Conservation (phyloP, 768 basidiomycete species). For the Candolleomyces eurysporus region DNA sequence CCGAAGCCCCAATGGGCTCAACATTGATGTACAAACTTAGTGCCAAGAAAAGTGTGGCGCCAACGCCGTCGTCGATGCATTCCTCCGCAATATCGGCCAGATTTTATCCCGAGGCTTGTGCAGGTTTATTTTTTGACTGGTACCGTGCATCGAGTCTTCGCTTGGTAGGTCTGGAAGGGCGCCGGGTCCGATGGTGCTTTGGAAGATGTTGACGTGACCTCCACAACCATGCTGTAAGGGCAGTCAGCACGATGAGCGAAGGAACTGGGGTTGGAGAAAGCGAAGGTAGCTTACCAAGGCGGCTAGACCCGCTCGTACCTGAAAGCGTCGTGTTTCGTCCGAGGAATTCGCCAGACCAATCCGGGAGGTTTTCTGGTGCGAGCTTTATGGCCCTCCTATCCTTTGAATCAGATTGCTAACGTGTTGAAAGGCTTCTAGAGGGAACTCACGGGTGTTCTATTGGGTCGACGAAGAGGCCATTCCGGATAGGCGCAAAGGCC, state of each 20-base stretch:
- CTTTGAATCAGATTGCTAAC: constrained; percentile 2
- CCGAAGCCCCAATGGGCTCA: constrained; percentile 77
- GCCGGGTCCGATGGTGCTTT: constrained; percentile 71
- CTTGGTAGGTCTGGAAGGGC: constrained; percentile 52
- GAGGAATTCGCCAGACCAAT: constrained; percentile 50
- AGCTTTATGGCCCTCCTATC: constrained; percentile 55
- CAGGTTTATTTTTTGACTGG: constrained; percentile 80
- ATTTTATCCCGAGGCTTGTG: constrained; percentile 73
- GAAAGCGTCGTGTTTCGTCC: constrained; percentile 68
- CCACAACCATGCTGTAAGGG: constrained; percentile 56
- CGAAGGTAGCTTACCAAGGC: constrained; percentile 53
- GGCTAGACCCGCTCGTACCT: constrained; percentile 68
- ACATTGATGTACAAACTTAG: constrained; percentile 80
- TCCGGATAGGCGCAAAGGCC: constrained; percentile 75
- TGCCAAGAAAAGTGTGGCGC: constrained; percentile 85
- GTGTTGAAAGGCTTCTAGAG: neutral
- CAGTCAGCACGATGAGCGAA: constrained; percentile 11
- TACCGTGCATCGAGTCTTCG: constrained; percentile 71
- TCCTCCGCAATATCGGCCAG: constrained; percentile 87
- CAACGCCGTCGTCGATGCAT: constrained; percentile 86
- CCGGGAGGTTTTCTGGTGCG: constrained; percentile 57
- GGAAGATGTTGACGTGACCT: constrained; percentile 76
- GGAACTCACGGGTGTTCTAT: constrained; percentile 59
- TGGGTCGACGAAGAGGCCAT: constrained; percentile 78
- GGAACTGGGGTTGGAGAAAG: neutral